Evolutionary conservation across 2,329 filamentous ascomycete species (phyloP).

Genomic region (Catunica adiposa): DNA sequence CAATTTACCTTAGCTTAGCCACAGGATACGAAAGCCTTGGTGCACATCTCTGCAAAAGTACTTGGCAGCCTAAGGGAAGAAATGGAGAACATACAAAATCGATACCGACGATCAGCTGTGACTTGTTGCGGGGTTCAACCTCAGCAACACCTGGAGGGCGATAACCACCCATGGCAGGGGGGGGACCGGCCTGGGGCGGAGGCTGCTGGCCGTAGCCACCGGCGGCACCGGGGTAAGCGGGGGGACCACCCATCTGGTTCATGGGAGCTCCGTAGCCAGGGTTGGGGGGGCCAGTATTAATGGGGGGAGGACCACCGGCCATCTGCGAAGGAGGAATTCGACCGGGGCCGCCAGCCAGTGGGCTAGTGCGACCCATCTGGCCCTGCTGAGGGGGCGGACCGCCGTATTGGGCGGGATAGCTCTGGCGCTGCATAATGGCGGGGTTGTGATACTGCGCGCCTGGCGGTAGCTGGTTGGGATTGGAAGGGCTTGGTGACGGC

Average conservation of each 20-base stretch:
- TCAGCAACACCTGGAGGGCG: slow-evolving; percentile 30
- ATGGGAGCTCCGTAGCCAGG: slow-evolving; percentile 43
- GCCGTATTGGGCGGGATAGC: slow-evolving; percentile 17
- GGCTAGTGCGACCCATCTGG: slow-evolving; percentile 35
- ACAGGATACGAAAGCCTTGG: not conserved
- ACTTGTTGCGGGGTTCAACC: slow-evolving; percentile 76
- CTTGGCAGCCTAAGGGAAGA: not conserved
- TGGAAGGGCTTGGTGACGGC: slow-evolving; percentile 30
- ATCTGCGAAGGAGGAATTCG: slow-evolving; percentile 44
- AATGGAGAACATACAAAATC: slow-evolving; percentile 59
- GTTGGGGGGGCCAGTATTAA: slow-evolving; percentile 46
- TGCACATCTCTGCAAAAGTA: not conserved
- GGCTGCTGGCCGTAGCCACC: slow-evolving; percentile 30
- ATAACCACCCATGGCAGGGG: slow-evolving; percentile 13
- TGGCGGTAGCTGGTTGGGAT: not conserved
- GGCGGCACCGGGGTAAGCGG: slow-evolving; percentile 30
- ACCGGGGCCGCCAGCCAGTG: slow-evolving; percentile 30
- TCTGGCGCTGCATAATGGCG: slow-evolving; percentile 46
- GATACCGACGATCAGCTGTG: slow-evolving; percentile 94
- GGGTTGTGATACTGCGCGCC: slow-evolving; percentile 1
- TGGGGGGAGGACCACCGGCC: slow-evolving; percentile 47
- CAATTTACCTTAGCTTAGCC: not conserved
- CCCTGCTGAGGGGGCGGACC: slow-evolving; percentile 2
- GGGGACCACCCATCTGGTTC: slow-evolving; percentile 20
- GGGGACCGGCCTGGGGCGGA: slow-evolving; percentile 29